phyloP scores from a whole-genome alignment of 495 filamentous ascomycete genomes.

The Achaetomiella virescens region DNA sequence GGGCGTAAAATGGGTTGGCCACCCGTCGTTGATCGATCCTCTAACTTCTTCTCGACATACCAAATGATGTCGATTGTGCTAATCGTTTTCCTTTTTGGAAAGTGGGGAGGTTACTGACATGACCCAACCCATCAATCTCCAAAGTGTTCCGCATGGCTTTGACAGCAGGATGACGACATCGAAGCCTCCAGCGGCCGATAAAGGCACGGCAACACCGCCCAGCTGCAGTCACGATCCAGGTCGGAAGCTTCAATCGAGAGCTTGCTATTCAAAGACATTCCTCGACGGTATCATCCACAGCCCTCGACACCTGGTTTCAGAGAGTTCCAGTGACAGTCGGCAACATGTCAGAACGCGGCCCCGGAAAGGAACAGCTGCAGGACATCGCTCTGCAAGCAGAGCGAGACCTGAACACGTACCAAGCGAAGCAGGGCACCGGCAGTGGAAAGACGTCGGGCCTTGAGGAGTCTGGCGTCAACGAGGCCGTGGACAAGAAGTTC shows the following conservation, averaged over 20 bases:
- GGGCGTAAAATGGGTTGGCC: too few species aligned
- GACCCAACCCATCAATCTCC: neutral
- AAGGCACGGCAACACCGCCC: neutral
- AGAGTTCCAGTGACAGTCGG: neutral
- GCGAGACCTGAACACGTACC: constrained; percentile 42
- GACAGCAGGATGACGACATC: neutral
- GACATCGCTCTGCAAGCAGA: constrained; percentile 42
- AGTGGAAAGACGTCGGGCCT: constrained; percentile 13
- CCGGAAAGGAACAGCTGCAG: constrained; percentile 12
- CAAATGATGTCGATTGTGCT: too few species aligned
- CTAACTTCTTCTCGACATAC: too few species aligned
- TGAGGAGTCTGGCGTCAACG: constrained; percentile 31
- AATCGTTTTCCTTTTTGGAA: too few species aligned
- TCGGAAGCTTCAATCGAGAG: too few species aligned
- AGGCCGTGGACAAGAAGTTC: constrained; percentile 29
- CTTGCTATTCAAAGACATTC: too few species aligned
- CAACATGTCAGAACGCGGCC: constrained; percentile 8
- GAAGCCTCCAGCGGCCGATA: neutral
- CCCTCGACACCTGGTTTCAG: neutral
- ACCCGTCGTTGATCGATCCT: too few species aligned
- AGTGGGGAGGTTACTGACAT: too few species aligned
- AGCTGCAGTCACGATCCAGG: too few species aligned
- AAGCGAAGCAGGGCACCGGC: constrained; percentile 39
- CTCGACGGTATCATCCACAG: too few species aligned
- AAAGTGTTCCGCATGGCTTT: neutral